These are phyloP conservation scores for Nasturtium officinale DNA, from an alignment of 345 rosid species.

Conservation along the genomic window DNA sequence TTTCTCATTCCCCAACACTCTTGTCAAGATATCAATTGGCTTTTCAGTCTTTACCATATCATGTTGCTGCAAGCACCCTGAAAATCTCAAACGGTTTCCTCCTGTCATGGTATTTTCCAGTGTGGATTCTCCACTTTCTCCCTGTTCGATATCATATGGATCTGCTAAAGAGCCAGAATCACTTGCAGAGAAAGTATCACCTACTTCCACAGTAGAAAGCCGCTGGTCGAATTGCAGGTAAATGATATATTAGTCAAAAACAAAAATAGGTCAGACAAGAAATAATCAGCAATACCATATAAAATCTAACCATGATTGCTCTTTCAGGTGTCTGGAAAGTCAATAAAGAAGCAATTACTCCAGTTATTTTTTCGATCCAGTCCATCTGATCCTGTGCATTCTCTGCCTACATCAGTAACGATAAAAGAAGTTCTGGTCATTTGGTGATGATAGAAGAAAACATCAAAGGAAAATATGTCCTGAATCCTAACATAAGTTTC, in stretches of 20 bases:
- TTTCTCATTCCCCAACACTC: slow-evolving; percentile 65
- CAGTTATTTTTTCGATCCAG: slow-evolving; percentile 84
- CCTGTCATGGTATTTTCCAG: slow-evolving; percentile 45
- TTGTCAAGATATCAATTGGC: slow-evolving; percentile 64
- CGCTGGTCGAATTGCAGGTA: slow-evolving; percentile 48
- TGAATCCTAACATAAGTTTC: background rate
- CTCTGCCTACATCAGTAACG: slow-evolving; percentile 64
- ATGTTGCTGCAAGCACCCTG: slow-evolving; percentile 54
- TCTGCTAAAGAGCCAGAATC: slow-evolving; percentile 53
- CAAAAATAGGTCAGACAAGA: slow-evolving; percentile 11
- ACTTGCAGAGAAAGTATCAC: slow-evolving; percentile 52
- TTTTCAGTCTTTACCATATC: slow-evolving; percentile 52
- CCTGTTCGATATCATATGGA: slow-evolving; percentile 51
- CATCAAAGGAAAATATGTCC: background rate
- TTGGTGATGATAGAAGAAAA: background rate
- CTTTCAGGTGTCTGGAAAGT: slow-evolving; percentile 64
- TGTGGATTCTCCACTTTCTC: slow-evolving; percentile 46
- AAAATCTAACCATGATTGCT: slow-evolving; percentile 48
- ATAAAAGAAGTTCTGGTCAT: slow-evolving; percentile 4
- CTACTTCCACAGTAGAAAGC: slow-evolving; percentile 48
- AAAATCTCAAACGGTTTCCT: slow-evolving; percentile 49
- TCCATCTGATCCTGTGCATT: slow-evolving; percentile 80
- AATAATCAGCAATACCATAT: slow-evolving; percentile 16
- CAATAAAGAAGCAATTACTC: slow-evolving; percentile 69
- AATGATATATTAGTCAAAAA: slow-evolving; percentile 15